Conservation (phyloP, 495 filamentous ascomycete genomes). For the Penicillium ucsense region DNA sequence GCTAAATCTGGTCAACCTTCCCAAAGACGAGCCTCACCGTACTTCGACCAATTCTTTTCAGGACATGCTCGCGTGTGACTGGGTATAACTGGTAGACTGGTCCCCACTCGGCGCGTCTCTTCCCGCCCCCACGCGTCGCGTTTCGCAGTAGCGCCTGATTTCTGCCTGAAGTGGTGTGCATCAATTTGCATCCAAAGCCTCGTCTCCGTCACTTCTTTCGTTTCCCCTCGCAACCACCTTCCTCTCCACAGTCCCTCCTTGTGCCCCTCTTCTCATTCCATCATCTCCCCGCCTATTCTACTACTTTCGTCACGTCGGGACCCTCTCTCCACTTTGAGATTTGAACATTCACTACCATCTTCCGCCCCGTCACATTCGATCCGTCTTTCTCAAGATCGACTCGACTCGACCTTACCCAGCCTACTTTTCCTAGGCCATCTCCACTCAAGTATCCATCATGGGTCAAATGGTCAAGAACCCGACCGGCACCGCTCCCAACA, state of each 20-base stretch:
- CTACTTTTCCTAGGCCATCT: not conserved
- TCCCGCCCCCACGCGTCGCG: constrained; percentile 2
- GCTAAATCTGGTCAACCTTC: too few relatives aligned
- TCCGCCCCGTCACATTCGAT: too few relatives aligned
- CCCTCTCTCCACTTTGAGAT: too few relatives aligned
- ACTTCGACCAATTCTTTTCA: too few relatives aligned
- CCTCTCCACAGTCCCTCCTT: constrained; percentile 1
- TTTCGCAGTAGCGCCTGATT: constrained; percentile 2
- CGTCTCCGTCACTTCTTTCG: constrained; percentile 2
- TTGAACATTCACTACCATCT: too few relatives aligned
- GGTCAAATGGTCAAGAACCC: constrained; percentile 5
- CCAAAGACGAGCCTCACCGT: too few relatives aligned
- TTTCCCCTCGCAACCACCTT: not conserved
- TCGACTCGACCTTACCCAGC: not conserved
- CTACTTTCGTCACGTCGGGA: too few relatives aligned
- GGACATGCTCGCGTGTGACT: too few relatives aligned
- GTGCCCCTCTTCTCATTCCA: constrained; percentile 2
- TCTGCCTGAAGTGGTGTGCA: not conserved
- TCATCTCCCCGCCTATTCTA: too few relatives aligned
- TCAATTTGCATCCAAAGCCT: constrained; percentile 5
- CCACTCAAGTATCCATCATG: constrained; percentile 6
- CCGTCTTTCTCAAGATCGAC: too few relatives aligned
- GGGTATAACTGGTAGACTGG: too few relatives aligned
- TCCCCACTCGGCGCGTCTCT: constrained; percentile 5
- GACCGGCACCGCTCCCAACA: constrained; percentile 11